Evolutionary conservation across 305 asterid genomes (phyloP).

Genomic region (Solanum hybrid): DNA sequence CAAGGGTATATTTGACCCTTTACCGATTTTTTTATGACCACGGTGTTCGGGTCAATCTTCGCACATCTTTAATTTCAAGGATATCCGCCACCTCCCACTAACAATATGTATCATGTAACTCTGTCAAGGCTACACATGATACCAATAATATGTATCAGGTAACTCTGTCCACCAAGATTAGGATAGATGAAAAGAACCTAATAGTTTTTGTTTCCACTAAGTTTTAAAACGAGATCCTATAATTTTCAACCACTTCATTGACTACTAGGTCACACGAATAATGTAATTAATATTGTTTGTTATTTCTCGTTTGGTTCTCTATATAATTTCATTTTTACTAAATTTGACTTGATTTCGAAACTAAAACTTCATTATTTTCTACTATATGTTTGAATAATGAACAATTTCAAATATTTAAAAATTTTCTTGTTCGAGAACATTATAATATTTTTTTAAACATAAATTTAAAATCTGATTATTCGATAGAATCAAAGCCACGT

Average conservation of each 20-base stretch:
- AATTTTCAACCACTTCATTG: too few species aligned
- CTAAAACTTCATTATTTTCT: not conserved
- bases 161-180: not conserved
- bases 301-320: not conserved
- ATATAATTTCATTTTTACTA: not conserved
- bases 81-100: not conserved
- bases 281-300: not conserved
- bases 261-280: rapidly evolving
- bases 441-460: not conserved
- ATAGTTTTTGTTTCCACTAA: too few species aligned
- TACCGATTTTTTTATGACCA: not conserved
- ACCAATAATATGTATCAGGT: too few species aligned
- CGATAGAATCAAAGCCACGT: not conserved
- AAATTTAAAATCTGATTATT: not conserved
- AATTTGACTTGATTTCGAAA: not conserved
- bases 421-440: not conserved
- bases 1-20: too few species aligned
- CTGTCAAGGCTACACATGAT: too few species aligned
- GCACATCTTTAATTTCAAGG: not conserved
- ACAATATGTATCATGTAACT: not conserved
- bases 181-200: not conserved
- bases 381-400: not conserved
- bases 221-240: rapidly evolving
- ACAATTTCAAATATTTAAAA: not conserved
- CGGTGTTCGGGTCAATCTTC: not conserved